Evolutionary conservation across 176 grass and related monocot species (phyloP), one percentile per base, ranked within the genome.

Genomic region (Miscanthus lutarioriparius): DNA sequence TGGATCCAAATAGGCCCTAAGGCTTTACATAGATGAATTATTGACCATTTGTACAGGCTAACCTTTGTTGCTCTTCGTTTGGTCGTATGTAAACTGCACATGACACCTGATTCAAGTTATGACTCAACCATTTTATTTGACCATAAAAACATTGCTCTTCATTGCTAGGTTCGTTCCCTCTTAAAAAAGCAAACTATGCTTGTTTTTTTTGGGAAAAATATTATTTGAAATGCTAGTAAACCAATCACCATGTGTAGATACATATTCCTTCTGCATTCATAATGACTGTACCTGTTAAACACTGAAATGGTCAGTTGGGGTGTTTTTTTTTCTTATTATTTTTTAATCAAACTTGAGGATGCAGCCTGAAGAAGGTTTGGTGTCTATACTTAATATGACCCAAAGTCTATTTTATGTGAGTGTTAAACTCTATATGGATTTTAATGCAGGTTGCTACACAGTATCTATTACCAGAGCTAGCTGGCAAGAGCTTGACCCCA

Each of bases 401-500:
- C 22, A 75, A 47, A 85, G 25, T 7, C 1, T 67, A 67, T 47
- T 90, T 12, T 54, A 22, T 80, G 26, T 22, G 40, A 79, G 2
- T 81, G 58, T 56, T 83, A 56, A 72, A 33, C 61, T 23, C 17
- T 67, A 14, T 84, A 15, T 84, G 28, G 9, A 45, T 72, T 67
- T 67, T 67, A 37, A 79, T 86, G 58, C 78, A 98, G 96, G 92
- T 98, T 83, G 96, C 91, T 56, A 95, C 89, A 23, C 84, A 80
- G 70, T 98, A 95, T 82, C 86, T 95, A 9, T 76, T 94, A 78
- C 96, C 93, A 0, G 96, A 94, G 81, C 81, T 98, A 80, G 83
- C 85, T 39, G 96, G 89, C 47, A 92, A 77, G 83, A 93, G 41
- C 59, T 71, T 98, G 74, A 95, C 87, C 9, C 83, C 85, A 0